Evolutionary conservation across 2,329 filamentous ascomycete species (phyloP).

Genomic region (Immersiporthe knoxdaviesiana): DNA sequence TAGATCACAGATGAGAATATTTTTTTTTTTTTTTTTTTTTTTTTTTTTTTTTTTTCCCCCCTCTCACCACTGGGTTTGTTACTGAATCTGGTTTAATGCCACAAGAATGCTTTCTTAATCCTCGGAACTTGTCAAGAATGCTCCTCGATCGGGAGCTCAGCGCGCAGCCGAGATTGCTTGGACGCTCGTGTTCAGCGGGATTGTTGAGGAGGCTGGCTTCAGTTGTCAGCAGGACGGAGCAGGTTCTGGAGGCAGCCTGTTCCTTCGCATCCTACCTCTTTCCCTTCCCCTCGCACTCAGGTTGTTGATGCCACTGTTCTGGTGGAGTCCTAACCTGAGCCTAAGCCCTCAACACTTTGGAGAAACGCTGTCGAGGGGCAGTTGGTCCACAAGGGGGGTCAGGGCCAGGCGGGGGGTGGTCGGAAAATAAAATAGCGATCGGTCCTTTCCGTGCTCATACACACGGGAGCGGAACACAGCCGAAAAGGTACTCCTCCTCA

Average conservation of each 20-base stretch:
- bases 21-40: too few relatives aligned
- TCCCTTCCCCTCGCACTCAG: neutral
- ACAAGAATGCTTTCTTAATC: neutral
- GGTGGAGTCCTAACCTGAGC: neutral
- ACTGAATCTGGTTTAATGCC: neutral
- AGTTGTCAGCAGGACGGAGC: neutral
- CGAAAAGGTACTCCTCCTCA: slow-evolving; percentile 3
- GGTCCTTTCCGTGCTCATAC: slow-evolving; percentile 12
- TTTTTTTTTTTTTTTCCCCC: too few relatives aligned
- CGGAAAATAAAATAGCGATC: slow-evolving; percentile 23
- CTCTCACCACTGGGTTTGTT: neutral
- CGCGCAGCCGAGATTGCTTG: neutral
- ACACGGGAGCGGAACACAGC: slow-evolving; percentile 3
- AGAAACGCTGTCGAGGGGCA: neutral
- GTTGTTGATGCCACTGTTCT: too few relatives aligned
- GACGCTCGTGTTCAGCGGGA: neutral
- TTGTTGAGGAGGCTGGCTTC: neutral
- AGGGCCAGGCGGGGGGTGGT: neutral
- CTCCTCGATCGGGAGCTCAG: neutral
- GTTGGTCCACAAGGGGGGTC: neutral
- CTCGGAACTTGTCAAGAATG: neutral
- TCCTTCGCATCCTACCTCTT: neutral
- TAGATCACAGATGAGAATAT: neutral
- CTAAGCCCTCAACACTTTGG: neutral
- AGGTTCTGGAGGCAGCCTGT: too few relatives aligned